Evolutionary conservation across 352 stramenopile genomes (phyloP).

Genomic region (Phytophthora boehmeriae): DNA sequence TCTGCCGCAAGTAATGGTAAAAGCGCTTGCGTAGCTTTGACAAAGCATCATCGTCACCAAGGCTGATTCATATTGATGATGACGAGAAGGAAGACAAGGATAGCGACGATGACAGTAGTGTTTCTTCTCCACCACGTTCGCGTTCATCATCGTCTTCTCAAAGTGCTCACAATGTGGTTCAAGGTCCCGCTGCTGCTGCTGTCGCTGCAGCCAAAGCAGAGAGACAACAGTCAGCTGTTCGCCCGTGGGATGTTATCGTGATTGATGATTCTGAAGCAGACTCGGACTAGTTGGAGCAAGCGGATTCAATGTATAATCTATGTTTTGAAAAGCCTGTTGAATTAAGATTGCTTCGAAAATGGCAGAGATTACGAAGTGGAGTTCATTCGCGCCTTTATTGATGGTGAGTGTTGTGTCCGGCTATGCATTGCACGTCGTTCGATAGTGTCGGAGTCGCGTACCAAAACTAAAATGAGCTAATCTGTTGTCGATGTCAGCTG

Average conservation of each 20-base stretch:
- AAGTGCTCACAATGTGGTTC: slow-evolving; percentile 1
- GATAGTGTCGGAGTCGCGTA: no score
- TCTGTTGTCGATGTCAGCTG: no score
- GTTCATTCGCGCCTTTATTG: no score
- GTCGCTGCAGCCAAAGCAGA: slow-evolving; percentile 18
- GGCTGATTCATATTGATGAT: background rate
- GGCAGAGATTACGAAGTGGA: no score
- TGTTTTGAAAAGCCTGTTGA: background rate
- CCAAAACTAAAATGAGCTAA: no score
- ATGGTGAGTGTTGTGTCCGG: no score
- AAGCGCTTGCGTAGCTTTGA: slow-evolving; percentile 3
- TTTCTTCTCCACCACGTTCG: background rate
- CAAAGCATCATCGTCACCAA: background rate
- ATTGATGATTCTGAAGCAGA: slow-evolving; percentile 75
- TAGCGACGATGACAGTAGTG: slow-evolving; percentile 3
- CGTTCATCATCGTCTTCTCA: slow-evolving; percentile 3
- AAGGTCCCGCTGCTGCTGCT: slow-evolving; percentile 6
- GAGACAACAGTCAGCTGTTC: slow-evolving; percentile 32
- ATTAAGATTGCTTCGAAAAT: no score
- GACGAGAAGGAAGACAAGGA: slow-evolving; percentile 19
- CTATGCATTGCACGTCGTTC: no score
- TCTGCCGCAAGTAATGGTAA: background rate
- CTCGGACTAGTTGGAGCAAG: slow-evolving; percentile 35
- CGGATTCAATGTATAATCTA: slow-evolving; percentile 13
- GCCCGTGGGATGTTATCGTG: slow-evolving; percentile 78